Evolutionary conservation across 352 stramenopile genomes (phyloP), one percentile per base, ranked within the genome.

Genomic region (Lagenidium sp.): DNA sequence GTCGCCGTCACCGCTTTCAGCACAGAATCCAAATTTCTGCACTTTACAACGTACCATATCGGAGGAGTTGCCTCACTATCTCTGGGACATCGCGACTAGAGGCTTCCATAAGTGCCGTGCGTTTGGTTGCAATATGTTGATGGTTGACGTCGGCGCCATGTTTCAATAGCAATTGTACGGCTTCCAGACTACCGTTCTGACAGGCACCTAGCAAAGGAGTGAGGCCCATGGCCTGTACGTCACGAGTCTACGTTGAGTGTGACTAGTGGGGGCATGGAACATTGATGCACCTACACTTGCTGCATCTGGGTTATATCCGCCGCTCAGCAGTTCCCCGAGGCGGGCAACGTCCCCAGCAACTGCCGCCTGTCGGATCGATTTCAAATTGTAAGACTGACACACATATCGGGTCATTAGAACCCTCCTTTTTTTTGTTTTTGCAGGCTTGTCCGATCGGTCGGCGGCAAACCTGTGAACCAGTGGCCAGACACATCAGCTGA

Each of bases 41-140:
- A n/a, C n/a, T n/a, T n/a, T n/a, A n/a, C n/a, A n/a, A n/a, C 43
- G 25, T 19, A 87, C 75, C 75, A 38, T 68, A 68, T 38, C 75
- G 75, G 41, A 87, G 59, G 5, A 87, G 50, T 40, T 78, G 62
- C 15, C 63, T 68, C 20, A 87, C 38, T 2, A 87, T 55, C 3
- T 48, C 29, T 5, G 36, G 32, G 15, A 62, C 68, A 1, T 63
- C 49, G 6, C 71, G 64, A 25, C 54, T 49, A n/a, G 54, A 57
- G 24, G 69, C 75, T 34, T 87, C 71, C 75, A 85, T 87, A 0
- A 85, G 51, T 2, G 71, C 50, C 7, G 75, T 83, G 13, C 75
- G 61, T 22, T 65, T 62, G 0, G 75, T 73, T 31, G 68, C 73
- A 36, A 83, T 36, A 16, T 82, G 75, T 0, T 50, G 34, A 23